Base-by-base conservation (phyloP, 2,329 filamentous ascomycete genomes). In the Talaromyces piceae region DNA sequence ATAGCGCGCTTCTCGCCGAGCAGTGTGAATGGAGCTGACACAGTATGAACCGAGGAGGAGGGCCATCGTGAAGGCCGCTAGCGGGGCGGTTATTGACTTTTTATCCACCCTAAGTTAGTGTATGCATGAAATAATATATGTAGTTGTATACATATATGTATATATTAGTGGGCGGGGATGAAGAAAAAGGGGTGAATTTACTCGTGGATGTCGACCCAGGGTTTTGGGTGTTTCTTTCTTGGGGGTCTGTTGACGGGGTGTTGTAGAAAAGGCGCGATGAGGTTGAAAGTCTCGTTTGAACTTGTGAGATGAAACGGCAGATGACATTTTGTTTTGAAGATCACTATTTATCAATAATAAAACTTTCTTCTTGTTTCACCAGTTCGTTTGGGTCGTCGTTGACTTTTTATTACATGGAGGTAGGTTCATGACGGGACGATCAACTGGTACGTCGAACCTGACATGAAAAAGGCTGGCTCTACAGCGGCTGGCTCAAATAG, bases 41-140 rank as follows among this genome's bases (percentile, higher is more conserved):
- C 82, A 74, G 67, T 87, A 87, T 37, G 69, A 67, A 64, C 79
- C 80, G 27, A 83, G 74, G 20, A 84, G 62, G 45, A 76, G 66
- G 13, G 80, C 81, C 80, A 84, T 83, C 12, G 77, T 78, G 56
- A 82, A 72, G 23, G 80, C 80, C n/a, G 79, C 80, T n/a, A 81
- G 71, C 4, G 81, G 81, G 2, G 79, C 80, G 53, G 79, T 76
- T 31, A 82, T 60, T 4, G 76, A 79, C 75, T 79, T 28, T 44
- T 30, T 37, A 16, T 16, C 18, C 18, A 37, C n/a, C 31, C 18
- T 6, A 31, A 31, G 5, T 31, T 12, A 13, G 12, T n/a, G 6
- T 31, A 2, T n/a, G 4, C 12, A 22, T 49, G 28, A n/a, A 33
- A 33, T 3, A 20, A n/a, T 33, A 7, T 31, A 27, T 39, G 11